Evolutionary conservation across 148 eudicot genomes (phyloP).

Genomic region (Heliamphora exappendiculata): DNA sequence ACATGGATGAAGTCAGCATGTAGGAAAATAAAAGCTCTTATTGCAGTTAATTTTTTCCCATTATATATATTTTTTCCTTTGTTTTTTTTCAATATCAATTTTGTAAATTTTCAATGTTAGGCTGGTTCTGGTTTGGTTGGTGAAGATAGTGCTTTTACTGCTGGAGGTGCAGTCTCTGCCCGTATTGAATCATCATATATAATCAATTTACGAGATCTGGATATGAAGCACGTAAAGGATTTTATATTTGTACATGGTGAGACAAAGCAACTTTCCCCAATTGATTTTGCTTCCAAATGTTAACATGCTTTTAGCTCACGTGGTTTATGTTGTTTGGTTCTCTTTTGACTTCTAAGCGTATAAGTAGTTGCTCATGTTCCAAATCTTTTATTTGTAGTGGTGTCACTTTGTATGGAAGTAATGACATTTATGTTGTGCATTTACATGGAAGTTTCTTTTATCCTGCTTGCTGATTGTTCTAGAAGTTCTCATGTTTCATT

Average conservation of each 20-base stretch:
- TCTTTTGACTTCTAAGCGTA: background rate
- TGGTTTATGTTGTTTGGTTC: background rate
- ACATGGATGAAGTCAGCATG: background rate
- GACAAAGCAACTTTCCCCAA: slow-evolving; percentile 15
- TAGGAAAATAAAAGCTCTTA: background rate
- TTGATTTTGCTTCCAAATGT: background rate
- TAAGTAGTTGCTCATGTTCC: background rate
- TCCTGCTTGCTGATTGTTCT: background rate
- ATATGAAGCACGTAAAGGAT: slow-evolving; percentile 89
- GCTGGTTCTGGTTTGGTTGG: slow-evolving; percentile 78
- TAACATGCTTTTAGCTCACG: background rate
- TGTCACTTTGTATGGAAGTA: background rate
- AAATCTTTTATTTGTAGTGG: background rate
- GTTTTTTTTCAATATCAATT: background rate
- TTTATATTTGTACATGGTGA: slow-evolving; percentile 84
- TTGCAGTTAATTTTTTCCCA: background rate
- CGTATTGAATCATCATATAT: slow-evolving; percentile 81
- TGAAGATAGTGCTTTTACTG: slow-evolving; percentile 54
- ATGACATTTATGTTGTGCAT: background rate
- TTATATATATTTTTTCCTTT: background rate
- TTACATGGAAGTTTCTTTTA: background rate
- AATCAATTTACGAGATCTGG: slow-evolving; percentile 65
- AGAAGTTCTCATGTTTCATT: background rate
- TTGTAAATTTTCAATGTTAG: slow-evolving; percentile 32
- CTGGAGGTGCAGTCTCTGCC: slow-evolving; percentile 55